A percentile compares a stretch with the other conserved stretches of the same genome.
phyloP scores from a whole-genome alignment of 768 basidiomycete species.

The Piloderma croceum region DNA sequence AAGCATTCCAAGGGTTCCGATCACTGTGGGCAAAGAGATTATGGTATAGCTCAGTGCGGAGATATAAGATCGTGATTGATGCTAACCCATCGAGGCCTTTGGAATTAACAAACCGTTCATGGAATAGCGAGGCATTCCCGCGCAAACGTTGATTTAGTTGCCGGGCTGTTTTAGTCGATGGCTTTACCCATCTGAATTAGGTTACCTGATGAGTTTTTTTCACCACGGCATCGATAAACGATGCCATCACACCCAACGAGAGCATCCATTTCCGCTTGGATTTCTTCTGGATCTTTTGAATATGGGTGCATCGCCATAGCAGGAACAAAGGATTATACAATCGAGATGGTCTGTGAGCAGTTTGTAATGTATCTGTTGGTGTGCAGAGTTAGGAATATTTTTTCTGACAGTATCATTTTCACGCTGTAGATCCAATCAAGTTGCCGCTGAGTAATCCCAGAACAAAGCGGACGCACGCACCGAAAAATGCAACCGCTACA shows the following conservation, averaged over 20 bases:
- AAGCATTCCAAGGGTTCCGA: constrained; percentile 1
- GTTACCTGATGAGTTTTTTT: constrained; percentile 41
- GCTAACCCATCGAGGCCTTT: too few relatives aligned
- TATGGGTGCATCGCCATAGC: constrained; percentile 37
- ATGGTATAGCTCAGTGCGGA: too few relatives aligned
- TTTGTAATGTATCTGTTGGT: neutral
- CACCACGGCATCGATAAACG: constrained; percentile 39
- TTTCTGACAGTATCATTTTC: too few relatives aligned
- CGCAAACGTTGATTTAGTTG: neutral
- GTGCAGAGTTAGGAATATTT: too few relatives aligned
- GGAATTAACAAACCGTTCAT: constrained; percentile 4
- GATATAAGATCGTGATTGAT: too few relatives aligned
- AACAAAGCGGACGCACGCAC: neutral
- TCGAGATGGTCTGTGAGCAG: constrained; percentile 27
- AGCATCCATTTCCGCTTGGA: constrained; percentile 39
- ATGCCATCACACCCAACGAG: constrained; percentile 35
- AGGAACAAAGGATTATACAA: constrained; percentile 25
- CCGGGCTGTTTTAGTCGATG: neutral
- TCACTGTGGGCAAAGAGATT: neutral
- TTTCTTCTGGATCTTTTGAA: constrained; percentile 34
- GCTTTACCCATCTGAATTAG: constrained; percentile 29
- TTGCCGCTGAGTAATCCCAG: too few relatives aligned
- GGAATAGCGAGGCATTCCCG: constrained; percentile 2
- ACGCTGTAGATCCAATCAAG: too few relatives aligned
- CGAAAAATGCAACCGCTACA: neutral